Base-by-base conservation (phyloP, 2,329 filamentous ascomycete species). In the Aspergillus uvarum region DNA sequence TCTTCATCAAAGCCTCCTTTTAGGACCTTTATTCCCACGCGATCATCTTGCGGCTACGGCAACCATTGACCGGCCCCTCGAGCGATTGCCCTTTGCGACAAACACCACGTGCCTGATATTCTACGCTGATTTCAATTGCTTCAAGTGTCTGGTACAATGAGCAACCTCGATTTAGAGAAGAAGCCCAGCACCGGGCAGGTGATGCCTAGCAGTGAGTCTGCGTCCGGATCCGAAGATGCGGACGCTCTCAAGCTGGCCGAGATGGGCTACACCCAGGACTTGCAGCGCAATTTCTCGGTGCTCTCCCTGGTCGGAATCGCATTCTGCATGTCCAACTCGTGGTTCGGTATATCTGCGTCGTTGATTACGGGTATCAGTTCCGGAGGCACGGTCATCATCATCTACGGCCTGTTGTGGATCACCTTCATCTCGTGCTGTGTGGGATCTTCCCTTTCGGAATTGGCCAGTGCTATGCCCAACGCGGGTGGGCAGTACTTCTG, bases 401-500 rank as follows among this genome's bases (percentile, higher is more conserved):
- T 83, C 58, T 83, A 82, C 65, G 81, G 81, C 12, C 76, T 82
- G 66, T 77, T 81, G 21, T 72, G 80, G 62, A 76, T 82, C 50
- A 74, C 75, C 5, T 62, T 81, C 49, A 72, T 82, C 54, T 80
- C 79, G 4, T 74, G 72, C 1, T 81, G 78, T 58, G 79, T 83
- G 11, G 81, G 74, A 11, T 73, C 79, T 49, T 77, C 76, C 12
- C 67, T 82, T 47, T 79, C 77, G 12, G 80, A 83, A 64, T 63
- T 83, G 49, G 79, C 79, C 3, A 81, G 77, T 59, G 77, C 81
- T 10, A 70, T 81, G 66, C 81, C 81, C 3, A 82, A 82, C 70
- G 78, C 81, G 5, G 81, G 81, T 24, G 81, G 81, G 0, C 79
- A 82, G 67, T 83, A 83, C 65, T 82, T 81, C 63, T 83, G 80